These are phyloP conservation scores for Flaveria bidentis DNA, from an alignment of 129 eudicot genomes.

Conservation along the genomic window DNA sequence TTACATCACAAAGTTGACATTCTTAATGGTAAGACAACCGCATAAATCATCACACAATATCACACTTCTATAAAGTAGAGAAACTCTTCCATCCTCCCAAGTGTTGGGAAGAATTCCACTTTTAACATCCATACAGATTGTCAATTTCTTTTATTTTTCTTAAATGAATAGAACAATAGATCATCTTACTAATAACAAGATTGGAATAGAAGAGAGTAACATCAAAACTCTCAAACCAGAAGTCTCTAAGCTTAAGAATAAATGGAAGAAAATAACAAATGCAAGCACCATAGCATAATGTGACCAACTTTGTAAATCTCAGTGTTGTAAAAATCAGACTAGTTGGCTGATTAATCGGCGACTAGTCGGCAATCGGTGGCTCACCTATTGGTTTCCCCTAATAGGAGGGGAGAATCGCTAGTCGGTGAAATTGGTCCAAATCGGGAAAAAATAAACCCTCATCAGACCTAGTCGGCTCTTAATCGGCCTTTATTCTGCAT, in stretches of 20 bases:
- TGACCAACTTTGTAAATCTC: background rate
- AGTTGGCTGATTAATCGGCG: no score
- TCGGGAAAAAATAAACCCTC: no score
- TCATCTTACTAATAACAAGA: background rate
- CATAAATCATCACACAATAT: constrained; percentile 6
- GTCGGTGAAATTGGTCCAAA: no score
- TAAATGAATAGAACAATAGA: no score
- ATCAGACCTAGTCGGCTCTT: no score
- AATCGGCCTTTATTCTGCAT: no score
- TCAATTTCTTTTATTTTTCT: background rate
- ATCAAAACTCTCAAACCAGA: background rate
- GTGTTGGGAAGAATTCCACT: background rate
- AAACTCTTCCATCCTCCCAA: constrained; percentile 4
- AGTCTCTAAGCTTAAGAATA: background rate
- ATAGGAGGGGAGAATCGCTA: no score
- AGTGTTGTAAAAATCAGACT: no score
- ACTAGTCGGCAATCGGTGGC: no score
- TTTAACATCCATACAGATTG: background rate
- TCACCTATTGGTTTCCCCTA: no score
- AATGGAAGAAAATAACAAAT: background rate
- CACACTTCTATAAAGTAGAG: constrained; percentile 2
- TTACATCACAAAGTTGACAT: background rate
- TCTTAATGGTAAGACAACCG: background rate
- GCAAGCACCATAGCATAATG: constrained; percentile 5
- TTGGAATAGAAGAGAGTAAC: background rate